Percentiles rank a stretch among this genome's conserved stretches.
Conservation (phyloP, 2,329 filamentous ascomycete genomes). For the Microsporum ferrugineum region DNA sequence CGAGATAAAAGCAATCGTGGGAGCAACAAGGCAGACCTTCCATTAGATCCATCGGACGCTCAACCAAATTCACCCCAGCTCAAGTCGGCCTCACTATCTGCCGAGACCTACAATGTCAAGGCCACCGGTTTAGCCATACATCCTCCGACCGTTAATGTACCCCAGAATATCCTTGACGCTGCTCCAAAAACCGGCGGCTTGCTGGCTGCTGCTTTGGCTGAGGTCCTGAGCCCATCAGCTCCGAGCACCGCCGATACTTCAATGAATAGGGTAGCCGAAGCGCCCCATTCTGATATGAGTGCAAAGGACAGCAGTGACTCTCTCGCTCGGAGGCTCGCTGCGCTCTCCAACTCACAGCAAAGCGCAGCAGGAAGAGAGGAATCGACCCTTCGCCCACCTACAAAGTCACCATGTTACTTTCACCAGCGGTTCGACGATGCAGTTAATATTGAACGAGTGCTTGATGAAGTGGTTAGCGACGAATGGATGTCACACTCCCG, state of each 20-base stretch:
- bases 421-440: conserved; percentile 94
- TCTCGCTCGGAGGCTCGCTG: conserved; percentile 51
- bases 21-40: background rate
- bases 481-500: conserved; percentile 88
- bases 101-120: background rate
- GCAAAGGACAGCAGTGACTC: background rate
- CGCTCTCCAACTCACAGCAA: conserved; percentile 43
- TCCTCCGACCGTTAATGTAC: background rate
- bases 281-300: background rate
- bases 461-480: conserved; percentile 82
- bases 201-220: conserved; percentile 46
- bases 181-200: conserved; percentile 29
- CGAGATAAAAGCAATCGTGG: background rate
- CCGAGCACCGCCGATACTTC: background rate
- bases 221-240: conserved; percentile 7
- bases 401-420: conserved; percentile 94
- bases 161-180: background rate
- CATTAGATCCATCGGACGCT: background rate
- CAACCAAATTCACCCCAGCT: background rate
- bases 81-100: background rate
- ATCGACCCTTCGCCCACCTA: conserved; percentile 44
- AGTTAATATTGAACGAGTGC: conserved; percentile 84
- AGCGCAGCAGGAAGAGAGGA: conserved; percentile 32
- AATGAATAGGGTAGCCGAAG: conserved; percentile 8
- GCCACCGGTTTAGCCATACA: background rate